Conservation (phyloP, 192 early-diverging fungal genomes). For the Glomus cerebriforme region DNA sequence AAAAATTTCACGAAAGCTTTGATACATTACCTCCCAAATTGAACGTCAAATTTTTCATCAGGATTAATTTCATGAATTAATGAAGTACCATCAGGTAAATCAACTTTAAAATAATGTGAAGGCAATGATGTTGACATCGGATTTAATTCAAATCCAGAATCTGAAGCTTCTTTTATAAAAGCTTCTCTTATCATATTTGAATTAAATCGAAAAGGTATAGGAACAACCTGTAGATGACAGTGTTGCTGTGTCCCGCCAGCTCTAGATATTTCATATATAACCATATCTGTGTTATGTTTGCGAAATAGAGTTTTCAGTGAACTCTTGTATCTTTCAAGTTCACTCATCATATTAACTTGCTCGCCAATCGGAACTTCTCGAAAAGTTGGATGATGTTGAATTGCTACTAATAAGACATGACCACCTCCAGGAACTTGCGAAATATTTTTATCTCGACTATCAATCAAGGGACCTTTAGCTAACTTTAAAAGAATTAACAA, state of each 20-base stretch:
- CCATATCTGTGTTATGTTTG: conserved; percentile 63
- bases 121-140: background rate
- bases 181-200: conserved; percentile 39
- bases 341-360: conserved; percentile 44
- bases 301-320: conserved; percentile 55
- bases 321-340: conserved; percentile 59
- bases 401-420: conserved; percentile 70
- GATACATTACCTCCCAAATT: conserved; percentile 69
- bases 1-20: background rate
- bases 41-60: conserved; percentile 63
- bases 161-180: conserved; percentile 48
- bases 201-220: conserved; percentile 52
- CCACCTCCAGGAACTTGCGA: conserved; percentile 72
- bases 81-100: conserved; percentile 51
- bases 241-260: conserved; percentile 56
- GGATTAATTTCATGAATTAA: conserved; percentile 49
- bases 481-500: conserved; percentile 35
- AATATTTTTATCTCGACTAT: conserved; percentile 30
- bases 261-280: conserved; percentile 75
- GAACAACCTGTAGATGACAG: conserved; percentile 72
- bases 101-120: conserved; percentile 55
- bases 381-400: conserved; percentile 54
- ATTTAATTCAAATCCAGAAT: background rate
- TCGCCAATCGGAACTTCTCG: conserved; percentile 43
- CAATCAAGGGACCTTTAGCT: conserved; percentile 84